phyloP scores from a whole-genome alignment of 495 filamentous ascomycete species.

The Tuber indicum region DNA sequence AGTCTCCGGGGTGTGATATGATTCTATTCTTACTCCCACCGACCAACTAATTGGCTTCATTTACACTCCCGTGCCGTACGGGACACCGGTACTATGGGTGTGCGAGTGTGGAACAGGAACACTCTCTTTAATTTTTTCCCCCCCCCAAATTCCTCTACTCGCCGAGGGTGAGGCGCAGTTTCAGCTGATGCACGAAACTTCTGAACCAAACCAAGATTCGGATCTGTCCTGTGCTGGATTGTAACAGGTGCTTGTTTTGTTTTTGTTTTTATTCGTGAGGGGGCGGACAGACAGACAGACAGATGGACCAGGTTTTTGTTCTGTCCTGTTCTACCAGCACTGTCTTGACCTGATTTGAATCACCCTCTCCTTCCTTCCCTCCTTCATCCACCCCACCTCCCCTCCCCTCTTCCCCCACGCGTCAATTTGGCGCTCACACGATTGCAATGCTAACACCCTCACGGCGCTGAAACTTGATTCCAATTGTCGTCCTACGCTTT shows the following conservation, averaged over 20 bases:
- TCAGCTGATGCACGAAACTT: slow-evolving; percentile 1
- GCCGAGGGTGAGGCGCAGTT: not conserved
- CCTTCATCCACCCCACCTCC: not conserved
- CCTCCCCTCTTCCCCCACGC: not conserved
- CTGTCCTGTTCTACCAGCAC: not conserved
- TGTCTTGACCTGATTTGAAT: not conserved
- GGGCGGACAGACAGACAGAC: not conserved
- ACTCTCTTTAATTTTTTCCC: too few species aligned
- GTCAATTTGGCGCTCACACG: not conserved
- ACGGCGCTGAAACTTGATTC: not conserved
- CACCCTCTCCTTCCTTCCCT: not conserved
- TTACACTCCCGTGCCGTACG: not conserved
- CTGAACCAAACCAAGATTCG: not conserved
- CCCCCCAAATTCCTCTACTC: not conserved
- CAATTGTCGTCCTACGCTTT: slow-evolving; percentile 4
- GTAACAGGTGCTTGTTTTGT: not conserved
- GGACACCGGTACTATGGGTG: not conserved
- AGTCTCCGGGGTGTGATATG: not conserved
- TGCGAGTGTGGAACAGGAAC: not conserved
- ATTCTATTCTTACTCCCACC: not conserved
- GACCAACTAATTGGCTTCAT: not conserved
- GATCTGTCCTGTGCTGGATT: not conserved
- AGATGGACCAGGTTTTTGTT: not conserved
- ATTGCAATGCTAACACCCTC: not conserved
- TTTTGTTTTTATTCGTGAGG: not conserved